phyloP scores from a whole-genome alignment of 371 early-diverging fungal genomes.

The Blakeslea trispora region DNA sequence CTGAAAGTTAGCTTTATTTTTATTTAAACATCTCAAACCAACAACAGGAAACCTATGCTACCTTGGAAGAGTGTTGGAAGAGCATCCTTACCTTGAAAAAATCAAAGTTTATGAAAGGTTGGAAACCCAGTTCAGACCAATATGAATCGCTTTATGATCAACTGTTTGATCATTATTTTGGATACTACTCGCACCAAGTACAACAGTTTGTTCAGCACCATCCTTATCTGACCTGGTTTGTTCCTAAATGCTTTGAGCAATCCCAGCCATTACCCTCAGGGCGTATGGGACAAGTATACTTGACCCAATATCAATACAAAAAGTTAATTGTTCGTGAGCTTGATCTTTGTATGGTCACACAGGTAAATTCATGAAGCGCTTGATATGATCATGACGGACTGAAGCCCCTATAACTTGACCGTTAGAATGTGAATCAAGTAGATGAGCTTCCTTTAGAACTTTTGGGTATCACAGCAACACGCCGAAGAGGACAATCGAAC shows the following conservation, averaged over 20 bases:
- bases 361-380: not conserved
- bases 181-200: slow-evolving; percentile 3
- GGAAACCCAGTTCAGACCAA: slow-evolving; percentile 12
- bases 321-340: slow-evolving; percentile 9
- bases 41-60: not conserved
- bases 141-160: slow-evolving; percentile 17
- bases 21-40: not conserved
- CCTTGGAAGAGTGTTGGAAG: slow-evolving; percentile 10
- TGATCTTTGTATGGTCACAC: slow-evolving; percentile 12
- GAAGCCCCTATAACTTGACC: not conserved
- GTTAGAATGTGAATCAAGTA: not conserved
- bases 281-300: slow-evolving; percentile 22
- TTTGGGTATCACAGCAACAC: slow-evolving; percentile 23
- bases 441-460: slow-evolving; percentile 5
- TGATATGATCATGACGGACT: not conserved
- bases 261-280: slow-evolving; percentile 15
- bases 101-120: slow-evolving; percentile 20
- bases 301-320: slow-evolving; percentile 6
- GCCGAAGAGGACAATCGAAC: slow-evolving; percentile 7
- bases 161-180: slow-evolving; percentile 23
- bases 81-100: slow-evolving; percentile 4
- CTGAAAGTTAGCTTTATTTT: no score
- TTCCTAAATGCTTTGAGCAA: slow-evolving; percentile 19
- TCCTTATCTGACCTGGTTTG: slow-evolving; percentile 14
- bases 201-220: not conserved